phyloP scores from a whole-genome alignment of 352 stramenopile species.

The Pythium brassicae region DNA sequence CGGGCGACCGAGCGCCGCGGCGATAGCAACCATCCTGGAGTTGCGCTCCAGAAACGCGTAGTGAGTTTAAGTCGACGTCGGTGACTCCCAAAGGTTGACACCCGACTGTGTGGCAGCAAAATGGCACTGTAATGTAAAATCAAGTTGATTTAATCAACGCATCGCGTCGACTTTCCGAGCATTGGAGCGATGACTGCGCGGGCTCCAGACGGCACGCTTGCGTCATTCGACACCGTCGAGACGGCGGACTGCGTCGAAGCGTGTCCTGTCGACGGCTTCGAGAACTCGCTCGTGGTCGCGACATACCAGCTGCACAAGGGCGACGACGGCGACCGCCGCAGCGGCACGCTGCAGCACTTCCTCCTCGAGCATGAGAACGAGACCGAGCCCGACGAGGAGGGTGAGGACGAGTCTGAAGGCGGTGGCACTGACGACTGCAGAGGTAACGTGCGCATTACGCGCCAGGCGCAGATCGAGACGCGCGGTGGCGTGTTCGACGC shows the following conservation, averaged over 20 bases:
- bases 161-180: no score
- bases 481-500: constrained; percentile 80
- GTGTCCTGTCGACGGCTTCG: constrained; percentile 55
- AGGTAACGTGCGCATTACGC: constrained; percentile 27
- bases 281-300: constrained; percentile 62
- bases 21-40: neutral
- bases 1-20: neutral
- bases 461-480: constrained; percentile 37
- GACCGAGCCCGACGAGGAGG: neutral
- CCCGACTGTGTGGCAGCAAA: no score
- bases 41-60: no score
- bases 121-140: no score
- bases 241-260: constrained; percentile 84
- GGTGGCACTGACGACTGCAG: no score
- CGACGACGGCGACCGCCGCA: constrained; percentile 33
- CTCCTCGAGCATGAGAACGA: constrained; percentile 28
- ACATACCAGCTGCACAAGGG: constrained; percentile 85
- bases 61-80: no score
- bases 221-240: constrained; percentile 70
- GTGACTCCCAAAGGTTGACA: no score
- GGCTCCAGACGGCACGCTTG: constrained; percentile 25
- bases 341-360: constrained; percentile 70
- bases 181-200: constrained; percentile 4
- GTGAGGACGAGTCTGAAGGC: no score
- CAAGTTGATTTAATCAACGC: no score